A percentile compares a stretch with the other conserved stretches of the same genome.
These are phyloP conservation scores for Globisporangium nunn DNA, from an alignment of 352 stramenopile species.

Conservation along the genomic window DNA sequence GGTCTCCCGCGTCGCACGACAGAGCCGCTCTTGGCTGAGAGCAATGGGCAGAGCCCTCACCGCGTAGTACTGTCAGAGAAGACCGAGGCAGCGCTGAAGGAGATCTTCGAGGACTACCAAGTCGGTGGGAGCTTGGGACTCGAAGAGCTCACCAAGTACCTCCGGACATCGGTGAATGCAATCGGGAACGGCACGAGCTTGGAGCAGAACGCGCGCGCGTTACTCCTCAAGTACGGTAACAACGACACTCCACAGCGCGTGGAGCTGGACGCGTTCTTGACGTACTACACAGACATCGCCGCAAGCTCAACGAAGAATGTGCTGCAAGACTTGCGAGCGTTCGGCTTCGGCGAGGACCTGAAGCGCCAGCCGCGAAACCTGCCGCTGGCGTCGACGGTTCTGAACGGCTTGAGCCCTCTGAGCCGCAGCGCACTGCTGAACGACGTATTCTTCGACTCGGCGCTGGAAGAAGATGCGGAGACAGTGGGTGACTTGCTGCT, in stretches of 20 bases:
- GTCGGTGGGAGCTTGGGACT: constrained; percentile 32
- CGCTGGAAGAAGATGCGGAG: constrained; percentile 82
- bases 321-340: constrained; percentile 67
- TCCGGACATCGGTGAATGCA: constrained; percentile 64
- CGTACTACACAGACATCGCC: constrained; percentile 78
- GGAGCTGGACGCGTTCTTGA: constrained; percentile 70
- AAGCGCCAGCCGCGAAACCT: constrained; percentile 35
- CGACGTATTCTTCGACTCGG: constrained; percentile 81
- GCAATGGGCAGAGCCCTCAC: constrained; percentile 60
- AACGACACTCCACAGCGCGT: constrained; percentile 29
- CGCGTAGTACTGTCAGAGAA: constrained; percentile 66
- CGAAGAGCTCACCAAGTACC: constrained; percentile 59
- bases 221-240: constrained; percentile 71
- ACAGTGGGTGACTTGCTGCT: constrained; percentile 70
- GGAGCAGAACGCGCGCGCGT: constrained; percentile 55
- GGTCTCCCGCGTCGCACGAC: constrained; percentile 55
- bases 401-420: constrained; percentile 44
- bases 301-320: constrained; percentile 72
- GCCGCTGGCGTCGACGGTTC: constrained; percentile 28
- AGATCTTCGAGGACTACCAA: constrained; percentile 74
- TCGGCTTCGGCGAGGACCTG: constrained; percentile 79
- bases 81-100: constrained; percentile 55
- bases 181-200: constrained; percentile 35
- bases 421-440: constrained; percentile 61
- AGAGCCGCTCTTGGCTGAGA: constrained; percentile 63